Conservation (phyloP, 805 yeast species). For the Barnettozyma populi region DNA sequence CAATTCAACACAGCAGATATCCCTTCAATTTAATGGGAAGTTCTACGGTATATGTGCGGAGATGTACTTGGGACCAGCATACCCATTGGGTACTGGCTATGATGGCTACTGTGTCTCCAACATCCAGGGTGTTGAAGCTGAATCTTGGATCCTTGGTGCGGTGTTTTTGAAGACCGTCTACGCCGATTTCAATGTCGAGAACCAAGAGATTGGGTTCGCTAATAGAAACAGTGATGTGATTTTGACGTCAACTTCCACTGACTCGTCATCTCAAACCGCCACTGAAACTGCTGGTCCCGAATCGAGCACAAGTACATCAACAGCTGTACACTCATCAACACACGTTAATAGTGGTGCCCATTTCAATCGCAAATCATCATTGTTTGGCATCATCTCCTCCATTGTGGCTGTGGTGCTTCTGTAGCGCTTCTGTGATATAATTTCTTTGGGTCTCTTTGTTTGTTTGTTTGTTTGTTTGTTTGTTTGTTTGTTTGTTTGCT, state of each 20-base stretch:
- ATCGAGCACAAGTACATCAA: not conserved
- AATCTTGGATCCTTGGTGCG: conserved; percentile 61
- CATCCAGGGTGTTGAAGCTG: conserved; percentile 49
- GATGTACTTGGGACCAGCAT: conserved; percentile 45
- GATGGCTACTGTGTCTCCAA: conserved; percentile 57
- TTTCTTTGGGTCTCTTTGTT: not conserved
- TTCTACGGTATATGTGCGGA: conserved; percentile 40
- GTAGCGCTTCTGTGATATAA: not conserved
- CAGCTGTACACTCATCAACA: not conserved
- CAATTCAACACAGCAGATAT: conserved; percentile 38
- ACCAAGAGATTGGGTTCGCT: conserved; percentile 51
- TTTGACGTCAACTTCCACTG: conserved; percentile 18
- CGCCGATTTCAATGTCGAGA: conserved; percentile 50
- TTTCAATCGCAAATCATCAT: not conserved
- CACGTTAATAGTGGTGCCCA: not conserved
- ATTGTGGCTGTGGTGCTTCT: not conserved
- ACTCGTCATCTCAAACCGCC: conserved; percentile 1
- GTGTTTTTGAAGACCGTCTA: conserved; percentile 50
- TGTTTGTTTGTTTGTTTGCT: not conserved
- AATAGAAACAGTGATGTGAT: conserved; percentile 29
- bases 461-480: conserved; percentile 3
- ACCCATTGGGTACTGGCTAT: conserved; percentile 31
- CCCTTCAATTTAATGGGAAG: conserved; percentile 37
- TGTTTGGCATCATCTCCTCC: not conserved
- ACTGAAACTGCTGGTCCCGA: not conserved